phyloP scores from a whole-genome alignment of 1,284 basidiomycete genomes.

The Taiwanofungus camphoratus region DNA sequence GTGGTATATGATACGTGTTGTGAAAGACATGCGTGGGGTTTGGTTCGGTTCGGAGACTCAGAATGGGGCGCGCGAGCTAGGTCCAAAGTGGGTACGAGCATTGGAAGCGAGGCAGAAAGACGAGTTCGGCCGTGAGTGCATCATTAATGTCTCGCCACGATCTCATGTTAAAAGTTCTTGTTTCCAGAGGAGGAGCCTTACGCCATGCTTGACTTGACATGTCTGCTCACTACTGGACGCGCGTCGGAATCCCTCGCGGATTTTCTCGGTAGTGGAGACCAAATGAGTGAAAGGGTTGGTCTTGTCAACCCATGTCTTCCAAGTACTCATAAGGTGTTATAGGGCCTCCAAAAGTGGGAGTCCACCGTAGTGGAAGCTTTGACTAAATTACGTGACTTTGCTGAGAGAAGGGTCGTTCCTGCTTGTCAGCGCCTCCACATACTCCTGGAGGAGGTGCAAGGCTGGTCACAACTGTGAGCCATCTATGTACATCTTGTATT shows the following conservation, averaged over 20 bases:
- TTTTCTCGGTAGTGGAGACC: constrained; percentile 70
- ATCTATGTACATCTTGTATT: constrained; percentile 2
- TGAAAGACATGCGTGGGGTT: constrained; percentile 61
- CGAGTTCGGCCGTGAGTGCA: constrained; percentile 56
- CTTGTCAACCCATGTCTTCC: constrained; percentile 4
- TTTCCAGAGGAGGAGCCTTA: constrained; percentile 48
- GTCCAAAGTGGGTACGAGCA: constrained; percentile 65
- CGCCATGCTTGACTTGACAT: constrained; percentile 66
- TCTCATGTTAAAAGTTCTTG: constrained; percentile 1
- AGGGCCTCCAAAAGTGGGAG: constrained; percentile 80
- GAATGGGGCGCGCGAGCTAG: constrained; percentile 62
- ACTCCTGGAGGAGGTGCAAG: constrained; percentile 67
- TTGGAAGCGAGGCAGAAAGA: constrained; percentile 58
- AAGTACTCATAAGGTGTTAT: constrained; percentile 11
- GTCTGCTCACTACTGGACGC: constrained; percentile 62
- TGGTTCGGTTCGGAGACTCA: constrained; percentile 68
- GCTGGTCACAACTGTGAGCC: constrained; percentile 72
- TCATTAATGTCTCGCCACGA: background rate
- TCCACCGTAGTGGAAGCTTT: constrained; percentile 63
- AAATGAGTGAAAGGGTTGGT: constrained; percentile 72
- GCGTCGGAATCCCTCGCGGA: constrained; percentile 62
- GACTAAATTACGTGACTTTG: constrained; percentile 63
- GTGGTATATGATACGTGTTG: constrained; percentile 62
- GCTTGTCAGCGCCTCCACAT: constrained; percentile 72
- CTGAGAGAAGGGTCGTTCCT: constrained; percentile 62